Evolutionary conservation across 2,329 filamentous ascomycete species (phyloP).

Genomic region (Lachnellula subtilissima): DNA sequence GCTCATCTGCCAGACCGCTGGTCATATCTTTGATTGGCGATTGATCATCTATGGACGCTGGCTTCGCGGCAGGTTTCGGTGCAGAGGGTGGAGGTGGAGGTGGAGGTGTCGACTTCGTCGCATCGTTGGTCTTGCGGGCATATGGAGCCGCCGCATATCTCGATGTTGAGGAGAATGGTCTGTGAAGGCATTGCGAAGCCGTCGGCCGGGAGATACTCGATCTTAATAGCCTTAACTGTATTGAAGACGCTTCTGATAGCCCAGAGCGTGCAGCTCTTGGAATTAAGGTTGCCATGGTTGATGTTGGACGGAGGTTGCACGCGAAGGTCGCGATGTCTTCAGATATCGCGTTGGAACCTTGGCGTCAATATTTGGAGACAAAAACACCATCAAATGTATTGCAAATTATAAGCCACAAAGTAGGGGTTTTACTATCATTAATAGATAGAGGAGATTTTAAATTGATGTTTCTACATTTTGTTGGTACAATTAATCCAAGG

Average conservation of each 20-base stretch:
- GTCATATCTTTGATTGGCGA: constrained; percentile 38
- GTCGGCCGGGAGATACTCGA: not conserved
- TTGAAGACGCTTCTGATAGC: constrained; percentile 13
- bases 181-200: constrained; percentile 4
- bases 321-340: constrained; percentile 14
- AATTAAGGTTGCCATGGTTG: constrained; percentile 18
- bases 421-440: no score
- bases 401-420: not conserved
- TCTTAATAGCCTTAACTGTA: constrained; percentile 5
- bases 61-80: constrained; percentile 7
- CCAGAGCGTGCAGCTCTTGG: constrained; percentile 22
- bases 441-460: not conserved
- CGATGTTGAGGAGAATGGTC: constrained; percentile 21
- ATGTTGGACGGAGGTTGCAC: constrained; percentile 6
- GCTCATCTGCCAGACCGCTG: constrained; percentile 46
- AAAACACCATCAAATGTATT: constrained; percentile 6
- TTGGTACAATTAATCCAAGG: not conserved
- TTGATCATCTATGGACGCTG: constrained; percentile 49
- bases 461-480: not conserved
- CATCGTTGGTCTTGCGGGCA: constrained; percentile 16
- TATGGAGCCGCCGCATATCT: constrained; percentile 24
- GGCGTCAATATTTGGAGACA: not conserved
- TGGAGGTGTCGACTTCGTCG: constrained; percentile 1
- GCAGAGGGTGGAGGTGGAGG: constrained; percentile 1
- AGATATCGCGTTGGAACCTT: constrained; percentile 7